Conservation (phyloP, 2,329 filamentous ascomycete genomes). For the Aspergillus sp. region DNA sequence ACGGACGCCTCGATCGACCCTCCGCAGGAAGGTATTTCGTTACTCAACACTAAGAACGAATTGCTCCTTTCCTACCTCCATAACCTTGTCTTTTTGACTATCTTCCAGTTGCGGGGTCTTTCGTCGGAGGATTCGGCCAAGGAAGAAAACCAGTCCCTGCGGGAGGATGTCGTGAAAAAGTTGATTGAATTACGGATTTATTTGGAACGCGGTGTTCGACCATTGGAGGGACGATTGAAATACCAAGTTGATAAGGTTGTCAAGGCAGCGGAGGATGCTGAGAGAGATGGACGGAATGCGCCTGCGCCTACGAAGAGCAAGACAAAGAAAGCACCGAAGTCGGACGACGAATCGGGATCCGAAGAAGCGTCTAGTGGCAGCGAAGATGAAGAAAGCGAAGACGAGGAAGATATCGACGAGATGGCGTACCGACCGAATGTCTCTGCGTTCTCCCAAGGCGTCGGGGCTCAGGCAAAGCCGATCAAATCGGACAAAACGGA, state of each 20-base stretch:
- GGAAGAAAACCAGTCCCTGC: conserved; percentile 37
- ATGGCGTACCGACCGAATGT: conserved; percentile 59
- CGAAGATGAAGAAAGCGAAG: conserved; percentile 19
- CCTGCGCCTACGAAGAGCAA: conserved; percentile 23
- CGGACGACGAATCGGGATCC: conserved; percentile 22
- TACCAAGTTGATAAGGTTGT: conserved; percentile 96
- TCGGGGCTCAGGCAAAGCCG: conserved; percentile 30
- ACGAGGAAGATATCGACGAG: conserved; percentile 47
- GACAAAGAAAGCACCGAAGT: conserved; percentile 20
- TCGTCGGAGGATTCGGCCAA: conserved; percentile 20
- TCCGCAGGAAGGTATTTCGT: conserved; percentile 81
- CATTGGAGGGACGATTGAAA: conserved; percentile 80
- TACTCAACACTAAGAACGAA: conserved; percentile 94
- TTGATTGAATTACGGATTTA: conserved; percentile 89
- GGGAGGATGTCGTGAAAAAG: conserved; percentile 70
- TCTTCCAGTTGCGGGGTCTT: conserved; percentile 66
- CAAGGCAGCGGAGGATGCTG: conserved; percentile 62
- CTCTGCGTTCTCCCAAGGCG: conserved; percentile 36
- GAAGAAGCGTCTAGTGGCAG: conserved; percentile 20
- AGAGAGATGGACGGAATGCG: conserved; percentile 22
- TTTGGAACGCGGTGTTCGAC: conserved; percentile 84
- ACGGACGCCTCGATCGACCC: conserved; percentile 65
- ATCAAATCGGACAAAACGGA: conserved; percentile 20
- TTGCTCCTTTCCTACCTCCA: conserved; percentile 94
- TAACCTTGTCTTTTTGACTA: conserved; percentile 80